Evolutionary conservation across 495 filamentous ascomycete genomes (phyloP).

Genomic region (Penicillium dipodomyicola): DNA sequence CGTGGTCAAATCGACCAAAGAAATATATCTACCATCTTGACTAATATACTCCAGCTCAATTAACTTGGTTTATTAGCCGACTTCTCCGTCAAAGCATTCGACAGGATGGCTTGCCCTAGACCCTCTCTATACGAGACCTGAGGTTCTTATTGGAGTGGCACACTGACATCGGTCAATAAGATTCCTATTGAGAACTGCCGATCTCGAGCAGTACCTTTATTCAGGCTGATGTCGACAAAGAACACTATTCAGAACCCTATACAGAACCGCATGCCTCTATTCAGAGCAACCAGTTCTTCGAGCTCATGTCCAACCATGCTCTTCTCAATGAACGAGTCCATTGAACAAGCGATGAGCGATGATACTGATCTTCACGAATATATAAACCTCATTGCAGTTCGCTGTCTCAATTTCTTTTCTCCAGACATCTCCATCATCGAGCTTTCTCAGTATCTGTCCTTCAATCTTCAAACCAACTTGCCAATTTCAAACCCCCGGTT

Average conservation of each 20-base stretch:
- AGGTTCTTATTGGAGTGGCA: neutral
- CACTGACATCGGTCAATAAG: neutral
- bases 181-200: neutral
- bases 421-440: slow-evolving; percentile 12
- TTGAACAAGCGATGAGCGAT: neutral
- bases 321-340: neutral
- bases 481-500: slow-evolving; percentile 12
- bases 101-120: neutral
- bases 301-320: slow-evolving; percentile 7
- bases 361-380: neutral
- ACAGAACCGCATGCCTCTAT: neutral
- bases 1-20: neutral
- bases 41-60: neutral
- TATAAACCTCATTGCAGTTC: slow-evolving; percentile 1
- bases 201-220: neutral
- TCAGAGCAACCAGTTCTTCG: neutral
- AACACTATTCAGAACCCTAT: neutral
- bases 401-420: neutral
- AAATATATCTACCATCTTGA: neutral
- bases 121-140: neutral
- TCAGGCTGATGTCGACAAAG: slow-evolving; percentile 2
- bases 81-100: neutral
- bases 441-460: slow-evolving; percentile 17
- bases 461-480: slow-evolving; percentile 7
- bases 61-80: neutral